A percentile compares a stretch with the other conserved stretches of the same genome.
phyloP scores from a whole-genome alignment of 306 rosid species.

The Inga oerstediana region DNA sequence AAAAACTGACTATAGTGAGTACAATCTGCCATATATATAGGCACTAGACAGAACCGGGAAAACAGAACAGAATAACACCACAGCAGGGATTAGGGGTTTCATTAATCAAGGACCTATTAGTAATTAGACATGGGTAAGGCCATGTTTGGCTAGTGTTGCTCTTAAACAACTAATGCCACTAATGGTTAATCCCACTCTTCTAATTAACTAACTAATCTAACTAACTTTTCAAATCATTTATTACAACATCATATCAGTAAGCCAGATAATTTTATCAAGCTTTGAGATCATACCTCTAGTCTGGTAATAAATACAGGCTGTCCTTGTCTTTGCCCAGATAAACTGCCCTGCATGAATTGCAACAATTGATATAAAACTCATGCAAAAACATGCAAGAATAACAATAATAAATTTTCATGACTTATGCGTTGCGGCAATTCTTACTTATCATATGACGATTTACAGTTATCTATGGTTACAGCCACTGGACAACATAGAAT shows the following conservation, averaged over 20 bases:
- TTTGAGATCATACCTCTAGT: conserved; percentile 74
- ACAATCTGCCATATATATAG: no score
- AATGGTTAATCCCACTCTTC: no score
- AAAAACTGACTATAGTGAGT: no score
- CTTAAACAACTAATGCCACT: no score
- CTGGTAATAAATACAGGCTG: conserved; percentile 91
- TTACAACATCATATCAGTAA: background rate
- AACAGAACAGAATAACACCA: no score
- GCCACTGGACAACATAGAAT: conserved; percentile 19
- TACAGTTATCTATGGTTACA: background rate
- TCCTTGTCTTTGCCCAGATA: conserved; percentile 97
- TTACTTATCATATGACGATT: background rate
- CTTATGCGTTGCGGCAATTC: conserved; percentile 2
- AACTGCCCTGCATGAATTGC: conserved; percentile 78
- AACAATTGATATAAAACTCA: conserved; percentile 29
- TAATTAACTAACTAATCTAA: no score
- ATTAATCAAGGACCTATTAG: no score
- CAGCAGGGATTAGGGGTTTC: no score
- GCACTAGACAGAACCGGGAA: no score
- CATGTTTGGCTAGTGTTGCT: no score
- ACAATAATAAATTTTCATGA: conserved; percentile 20
- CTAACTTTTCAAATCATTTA: no score
- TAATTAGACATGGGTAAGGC: no score
- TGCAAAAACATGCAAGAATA: conserved; percentile 35
- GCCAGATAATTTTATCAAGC: background rate